These are phyloP conservation scores for Pichia manshurica DNA, from an alignment of 805 yeast species.

Conservation along the genomic window DNA sequence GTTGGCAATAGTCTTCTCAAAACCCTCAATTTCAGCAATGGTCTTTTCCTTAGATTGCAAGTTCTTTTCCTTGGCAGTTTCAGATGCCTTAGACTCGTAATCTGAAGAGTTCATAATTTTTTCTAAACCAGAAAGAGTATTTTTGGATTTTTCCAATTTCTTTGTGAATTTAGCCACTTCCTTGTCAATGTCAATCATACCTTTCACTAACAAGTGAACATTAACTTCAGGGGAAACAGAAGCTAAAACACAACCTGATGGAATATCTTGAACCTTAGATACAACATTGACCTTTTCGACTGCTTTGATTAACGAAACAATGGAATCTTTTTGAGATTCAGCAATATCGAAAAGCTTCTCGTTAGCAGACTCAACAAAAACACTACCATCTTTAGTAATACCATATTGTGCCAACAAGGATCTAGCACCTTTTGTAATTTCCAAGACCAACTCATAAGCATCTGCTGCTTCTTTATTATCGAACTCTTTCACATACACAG, in stretches of 20 bases:
- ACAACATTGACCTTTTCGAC: constrained; percentile 71
- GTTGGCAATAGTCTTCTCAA: constrained; percentile 77
- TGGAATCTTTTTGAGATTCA: constrained; percentile 71
- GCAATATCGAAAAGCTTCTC: constrained; percentile 47
- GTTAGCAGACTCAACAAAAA: constrained; percentile 68
- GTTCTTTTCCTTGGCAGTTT: constrained; percentile 75
- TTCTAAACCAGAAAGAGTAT: constrained; percentile 54
- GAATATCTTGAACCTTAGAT: constrained; percentile 48
- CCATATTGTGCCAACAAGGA: constrained; percentile 86
- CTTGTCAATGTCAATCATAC: constrained; percentile 86
- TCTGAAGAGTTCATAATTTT: constrained; percentile 69
- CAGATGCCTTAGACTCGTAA: constrained; percentile 80
- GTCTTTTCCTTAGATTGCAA: constrained; percentile 59
- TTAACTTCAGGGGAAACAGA: constrained; percentile 75
- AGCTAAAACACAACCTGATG: constrained; percentile 85
- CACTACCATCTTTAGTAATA: constrained; percentile 82
- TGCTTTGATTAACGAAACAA: constrained; percentile 87
- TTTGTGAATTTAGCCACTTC: constrained; percentile 79
- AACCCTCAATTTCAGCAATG: constrained; percentile 84
- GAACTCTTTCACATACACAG: constrained; percentile 54
- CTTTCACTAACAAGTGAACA: constrained; percentile 89
- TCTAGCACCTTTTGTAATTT: constrained; percentile 84
- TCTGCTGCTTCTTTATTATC: constrained; percentile 59
- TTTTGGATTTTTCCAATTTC: constrained; percentile 64
- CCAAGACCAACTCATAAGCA: constrained; percentile 80